Evolutionary conservation across 1,284 basidiomycete species (phyloP).

Genomic region (Cutaneotrichosporon arboriforme): DNA sequence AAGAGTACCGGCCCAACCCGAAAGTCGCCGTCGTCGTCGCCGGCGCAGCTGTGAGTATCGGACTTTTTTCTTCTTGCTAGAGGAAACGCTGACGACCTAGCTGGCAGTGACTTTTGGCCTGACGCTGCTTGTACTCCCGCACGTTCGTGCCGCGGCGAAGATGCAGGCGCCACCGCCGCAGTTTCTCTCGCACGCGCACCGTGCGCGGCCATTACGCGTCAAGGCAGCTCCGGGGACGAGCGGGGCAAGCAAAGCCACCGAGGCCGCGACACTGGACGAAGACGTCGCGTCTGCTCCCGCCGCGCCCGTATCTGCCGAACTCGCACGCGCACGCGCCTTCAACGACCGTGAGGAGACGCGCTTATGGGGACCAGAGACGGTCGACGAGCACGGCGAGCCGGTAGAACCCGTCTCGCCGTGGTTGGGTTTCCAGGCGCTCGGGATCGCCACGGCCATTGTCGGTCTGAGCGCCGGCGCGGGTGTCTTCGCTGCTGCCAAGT

Average conservation of each 20-base stretch:
- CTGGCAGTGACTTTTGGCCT: slow-evolving; percentile 36
- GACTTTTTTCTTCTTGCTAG: neutral
- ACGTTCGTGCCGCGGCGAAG: slow-evolving; percentile 31
- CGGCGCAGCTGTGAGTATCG: slow-evolving; percentile 35
- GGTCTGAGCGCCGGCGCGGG: slow-evolving; percentile 34
- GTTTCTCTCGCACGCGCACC: slow-evolving; percentile 25
- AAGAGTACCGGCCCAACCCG: slow-evolving; percentile 23
- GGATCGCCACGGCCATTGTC: slow-evolving; percentile 39
- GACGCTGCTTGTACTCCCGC: slow-evolving; percentile 34
- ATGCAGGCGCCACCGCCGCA: slow-evolving; percentile 18
- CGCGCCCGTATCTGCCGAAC: neutral
- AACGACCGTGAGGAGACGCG: slow-evolving; percentile 29
- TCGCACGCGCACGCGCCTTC: slow-evolving; percentile 17
- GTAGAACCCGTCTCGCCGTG: slow-evolving; percentile 15
- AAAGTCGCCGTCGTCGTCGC: slow-evolving; percentile 38
- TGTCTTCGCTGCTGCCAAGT: slow-evolving; percentile 28
- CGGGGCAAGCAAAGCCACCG: neutral
- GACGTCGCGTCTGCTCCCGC: neutral
- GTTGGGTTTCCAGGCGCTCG: slow-evolving; percentile 36
- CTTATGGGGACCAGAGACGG: slow-evolving; percentile 21
- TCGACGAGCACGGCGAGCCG: slow-evolving; percentile 14
- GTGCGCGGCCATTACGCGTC: slow-evolving; percentile 1
- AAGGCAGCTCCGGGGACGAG: neutral
- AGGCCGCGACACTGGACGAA: no score
- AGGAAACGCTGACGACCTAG: slow-evolving; percentile 18